These are phyloP conservation scores for Ormosia semicastrata DNA, from an alignment of 306 rosid genomes.

Conservation along the genomic window DNA sequence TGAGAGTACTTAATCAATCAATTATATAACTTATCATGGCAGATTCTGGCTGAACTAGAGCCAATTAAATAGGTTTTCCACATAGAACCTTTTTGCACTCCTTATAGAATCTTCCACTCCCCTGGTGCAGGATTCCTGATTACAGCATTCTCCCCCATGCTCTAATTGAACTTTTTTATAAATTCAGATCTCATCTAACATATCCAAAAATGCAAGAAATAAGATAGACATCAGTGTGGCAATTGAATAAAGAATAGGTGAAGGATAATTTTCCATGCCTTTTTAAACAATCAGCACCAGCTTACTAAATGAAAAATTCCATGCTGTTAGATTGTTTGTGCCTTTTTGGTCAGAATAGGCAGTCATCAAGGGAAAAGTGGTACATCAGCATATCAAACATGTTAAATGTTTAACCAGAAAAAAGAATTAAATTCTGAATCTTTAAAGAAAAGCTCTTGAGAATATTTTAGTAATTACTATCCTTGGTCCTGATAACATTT, in stretches of 20 bases:
- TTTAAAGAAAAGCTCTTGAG: neutral
- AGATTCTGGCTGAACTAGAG: neutral
- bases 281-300: neutral
- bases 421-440: neutral
- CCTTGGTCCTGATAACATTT: neutral
- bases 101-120: neutral
- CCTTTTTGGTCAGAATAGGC: neutral
- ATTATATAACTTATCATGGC: neutral
- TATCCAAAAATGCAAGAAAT: neutral
- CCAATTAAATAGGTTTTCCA: neutral
- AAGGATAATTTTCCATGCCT: neutral
- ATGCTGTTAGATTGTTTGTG: neutral
- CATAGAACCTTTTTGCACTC: neutral
- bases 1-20: neutral
- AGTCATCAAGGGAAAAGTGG: neutral
- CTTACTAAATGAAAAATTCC: neutral
- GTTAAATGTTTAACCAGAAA: neutral
- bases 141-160: neutral
- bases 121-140: neutral
- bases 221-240: neutral
- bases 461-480: constrained; percentile 2
- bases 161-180: neutral
- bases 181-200: neutral
- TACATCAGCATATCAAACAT: neutral
- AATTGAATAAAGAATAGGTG: constrained; percentile 3